Evolutionary conservation across 2,329 filamentous ascomycete species (phyloP).

Genomic region (Exophiala lecanii-corni): DNA sequence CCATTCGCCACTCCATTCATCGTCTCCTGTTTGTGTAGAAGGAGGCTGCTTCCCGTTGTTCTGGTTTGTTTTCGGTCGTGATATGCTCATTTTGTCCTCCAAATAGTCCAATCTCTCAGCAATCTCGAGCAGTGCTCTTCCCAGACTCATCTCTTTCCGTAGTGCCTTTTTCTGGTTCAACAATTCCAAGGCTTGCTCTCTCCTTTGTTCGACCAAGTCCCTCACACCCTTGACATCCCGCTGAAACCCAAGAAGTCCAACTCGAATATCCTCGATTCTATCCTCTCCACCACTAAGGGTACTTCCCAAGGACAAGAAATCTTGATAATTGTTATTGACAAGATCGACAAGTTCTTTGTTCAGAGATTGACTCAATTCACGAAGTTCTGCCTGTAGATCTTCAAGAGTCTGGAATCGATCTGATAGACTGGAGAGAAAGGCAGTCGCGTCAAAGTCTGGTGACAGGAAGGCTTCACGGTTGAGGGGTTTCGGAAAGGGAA

Average conservation of each 20-base stretch:
- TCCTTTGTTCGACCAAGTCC: constrained; percentile 58
- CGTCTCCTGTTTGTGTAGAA: constrained; percentile 28
- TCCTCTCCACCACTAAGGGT: constrained; percentile 85
- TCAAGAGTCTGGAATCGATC: constrained; percentile 94
- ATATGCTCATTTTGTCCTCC: constrained; percentile 66
- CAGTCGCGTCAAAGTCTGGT: constrained; percentile 69
- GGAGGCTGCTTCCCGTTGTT: constrained; percentile 4
- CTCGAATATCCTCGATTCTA: constrained; percentile 80
- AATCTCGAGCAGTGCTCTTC: constrained; percentile 45
- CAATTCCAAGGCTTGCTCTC: constrained; percentile 57
- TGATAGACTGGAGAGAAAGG: constrained; percentile 76
- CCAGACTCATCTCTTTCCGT: constrained; percentile 55
- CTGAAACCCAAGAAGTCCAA: constrained; percentile 79
- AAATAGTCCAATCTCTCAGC: constrained; percentile 52
- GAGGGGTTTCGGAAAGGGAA: constrained; percentile 85
- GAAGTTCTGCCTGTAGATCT: constrained; percentile 81
- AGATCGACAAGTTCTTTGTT: constrained; percentile 85
- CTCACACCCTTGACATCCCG: constrained; percentile 75
- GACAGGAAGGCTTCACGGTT: constrained; percentile 77
- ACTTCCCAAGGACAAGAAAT: constrained; percentile 78
- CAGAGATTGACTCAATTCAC: constrained; percentile 72
- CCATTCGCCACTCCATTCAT: constrained; percentile 34
- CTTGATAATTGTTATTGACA: constrained; percentile 91
- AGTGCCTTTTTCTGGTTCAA: constrained; percentile 55
- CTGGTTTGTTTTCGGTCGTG: constrained; percentile 33